Evolutionary conservation across 1,284 basidiomycete species (phyloP), one percentile per base, ranked within the genome.

Genomic region (Ustilago trichophora): DNA sequence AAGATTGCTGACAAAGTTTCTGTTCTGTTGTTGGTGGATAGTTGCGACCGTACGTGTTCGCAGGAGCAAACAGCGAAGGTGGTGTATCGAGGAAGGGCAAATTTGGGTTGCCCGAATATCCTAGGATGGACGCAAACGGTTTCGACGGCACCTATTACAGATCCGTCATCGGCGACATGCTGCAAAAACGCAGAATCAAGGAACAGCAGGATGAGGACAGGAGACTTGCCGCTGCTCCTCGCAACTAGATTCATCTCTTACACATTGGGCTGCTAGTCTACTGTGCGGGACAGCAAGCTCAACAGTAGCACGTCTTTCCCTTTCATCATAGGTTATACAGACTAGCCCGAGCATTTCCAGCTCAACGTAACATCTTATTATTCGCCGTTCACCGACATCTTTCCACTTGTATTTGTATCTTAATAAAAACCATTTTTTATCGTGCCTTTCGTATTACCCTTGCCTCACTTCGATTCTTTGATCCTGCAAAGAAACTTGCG

Each of bases 11-110:
- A 31, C 13, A 24, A 24, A 7, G 12, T n/a, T 27, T n/a, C 4
- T 16, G n/a, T n/a, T n/a, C 21, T 35, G 22, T 40, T 19, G 10
- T 10, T 2, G 4, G 34, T 19, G 15, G 26, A 40, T 46, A 72
- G 63, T 54, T 78, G 52, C 64, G 71, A 51, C 76, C 76, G 3
- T 78, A 78, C 44, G 76, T 78, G 4, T 78, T 71, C 47, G 47
- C 60, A 16, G 76, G 76, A 21, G 35, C 53, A 10, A 48, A 35
- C 16, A 51, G 31, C 29, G 71, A 75, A 11, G 75, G 75, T 15
- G 76, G 76, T 34, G 65, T 70, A 0, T 47, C 64, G 15, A 58
- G 64, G 18, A 65, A 69, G 31, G 62, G 63, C 18, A 58, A 59
- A 21, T 67, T 67, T 26, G 76, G 76, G 3, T 38, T 73, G 40